Evolutionary conservation across 331 rosid genomes (phyloP), one percentile per base, ranked within the genome.

Genomic region (Stylosanthes scabra): DNA sequence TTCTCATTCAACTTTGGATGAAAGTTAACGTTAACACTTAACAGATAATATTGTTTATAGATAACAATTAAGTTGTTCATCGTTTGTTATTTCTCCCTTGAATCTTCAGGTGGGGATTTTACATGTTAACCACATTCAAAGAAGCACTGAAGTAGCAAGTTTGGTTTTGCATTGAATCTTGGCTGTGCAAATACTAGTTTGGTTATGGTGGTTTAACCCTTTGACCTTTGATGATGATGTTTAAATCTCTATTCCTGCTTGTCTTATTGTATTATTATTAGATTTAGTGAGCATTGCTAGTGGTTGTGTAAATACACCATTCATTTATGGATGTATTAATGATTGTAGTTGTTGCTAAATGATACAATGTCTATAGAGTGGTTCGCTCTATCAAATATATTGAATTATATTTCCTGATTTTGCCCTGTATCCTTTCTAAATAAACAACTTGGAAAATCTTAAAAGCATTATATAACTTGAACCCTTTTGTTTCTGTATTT

Each of bases 81-180:
- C 15, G 0, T 47, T 9, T 13, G 20, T 69, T 3, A 28, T 54
- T 52, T 58, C 9, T 72, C 58, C 11, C 11, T 72, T 45, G 13
- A 10, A 13, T 72, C 20, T 72, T 62, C 74, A 77, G 86, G 74
- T 77, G 61, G 39, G 29, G 65, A 47, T 54, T 62, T 45, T 41
- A 44, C 51, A 34, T 52, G 57, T 31, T 60, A 58, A 31, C 64
- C 61, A 47, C n/a, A 50, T 61, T n/a, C 62, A 11, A 31, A 46
- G 46, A 58, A 59, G 55, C 71, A 59, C 15, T 12, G 74, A 27
- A 55, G 70, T 63, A 46, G 55, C 57, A 46, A 47, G 63, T 42
- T 34, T 34, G 39, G 3, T 20, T 42, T 57, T 45, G 37, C 62
- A 29, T 15, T 74, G 64, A 41, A 49, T 34, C 39, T 34, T 34